Percentiles rank a stretch among this genome's conserved stretches.
Conservation (phyloP, 768 basidiomycete species). For the Chalciporus pseudorubinellus region DNA sequence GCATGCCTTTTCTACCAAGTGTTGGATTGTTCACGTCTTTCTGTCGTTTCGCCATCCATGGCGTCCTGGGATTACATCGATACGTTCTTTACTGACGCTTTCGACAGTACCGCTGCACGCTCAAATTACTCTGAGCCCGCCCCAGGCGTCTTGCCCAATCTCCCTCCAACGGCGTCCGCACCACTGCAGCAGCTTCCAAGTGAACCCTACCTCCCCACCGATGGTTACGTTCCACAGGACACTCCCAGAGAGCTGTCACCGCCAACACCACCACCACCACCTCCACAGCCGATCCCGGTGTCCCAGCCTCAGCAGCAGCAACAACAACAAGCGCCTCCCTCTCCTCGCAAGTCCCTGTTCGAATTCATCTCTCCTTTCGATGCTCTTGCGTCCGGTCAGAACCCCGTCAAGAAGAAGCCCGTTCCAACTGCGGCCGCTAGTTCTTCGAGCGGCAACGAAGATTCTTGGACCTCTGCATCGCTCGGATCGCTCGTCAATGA, state of each 20-base stretch:
- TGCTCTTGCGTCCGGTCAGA: slow-evolving; percentile 54
- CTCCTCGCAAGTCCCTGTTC: slow-evolving; percentile 79
- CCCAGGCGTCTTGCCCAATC: slow-evolving; percentile 32
- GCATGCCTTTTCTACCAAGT: slow-evolving; percentile 22
- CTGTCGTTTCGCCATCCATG: slow-evolving; percentile 22
- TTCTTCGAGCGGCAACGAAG: slow-evolving; percentile 50
- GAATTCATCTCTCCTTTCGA: slow-evolving; percentile 86
- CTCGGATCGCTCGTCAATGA: slow-evolving; percentile 27
- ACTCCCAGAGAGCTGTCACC: slow-evolving; percentile 24
- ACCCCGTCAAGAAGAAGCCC: slow-evolving; percentile 65
- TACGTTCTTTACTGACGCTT: slow-evolving; percentile 28
- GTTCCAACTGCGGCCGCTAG: slow-evolving; percentile 46
- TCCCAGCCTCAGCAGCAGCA: slow-evolving; percentile 36
- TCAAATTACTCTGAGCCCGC: slow-evolving; percentile 52
- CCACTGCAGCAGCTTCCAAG: slow-evolving; percentile 35
- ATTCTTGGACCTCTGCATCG: slow-evolving; percentile 50
- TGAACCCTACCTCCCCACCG: slow-evolving; percentile 40
- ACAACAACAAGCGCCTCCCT: slow-evolving; percentile 45
- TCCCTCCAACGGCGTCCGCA: slow-evolving; percentile 43
- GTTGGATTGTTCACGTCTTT: slow-evolving; percentile 14
- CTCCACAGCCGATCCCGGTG: slow-evolving; percentile 20
- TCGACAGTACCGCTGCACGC: slow-evolving; percentile 44
- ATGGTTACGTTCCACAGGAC: slow-evolving; percentile 30
- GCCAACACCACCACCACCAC: slow-evolving; percentile 19
- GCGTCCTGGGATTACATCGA: slow-evolving; percentile 35